Evolutionary conservation across 495 filamentous ascomycete genomes (phyloP).

Genomic region (Niebla homalea): DNA sequence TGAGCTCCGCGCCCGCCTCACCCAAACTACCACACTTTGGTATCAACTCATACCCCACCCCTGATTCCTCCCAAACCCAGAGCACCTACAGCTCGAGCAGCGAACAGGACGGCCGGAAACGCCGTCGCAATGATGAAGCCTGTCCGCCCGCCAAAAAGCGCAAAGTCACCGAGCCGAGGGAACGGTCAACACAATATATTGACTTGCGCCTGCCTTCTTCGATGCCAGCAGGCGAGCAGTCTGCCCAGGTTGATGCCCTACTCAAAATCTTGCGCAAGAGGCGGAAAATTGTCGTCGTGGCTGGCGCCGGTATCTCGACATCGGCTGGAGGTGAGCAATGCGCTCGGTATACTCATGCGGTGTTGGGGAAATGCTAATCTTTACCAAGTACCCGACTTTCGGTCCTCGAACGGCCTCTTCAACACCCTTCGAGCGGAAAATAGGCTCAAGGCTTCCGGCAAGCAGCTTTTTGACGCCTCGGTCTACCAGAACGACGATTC

Average conservation of each 20-base stretch:
- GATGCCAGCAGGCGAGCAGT: conserved; percentile 35
- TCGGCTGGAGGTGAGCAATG: conserved; percentile 76
- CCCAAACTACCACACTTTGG: conserved; percentile 43
- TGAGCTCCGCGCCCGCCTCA: conserved; percentile 43
- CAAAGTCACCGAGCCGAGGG: conserved; percentile 52
- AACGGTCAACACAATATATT: conserved; percentile 63
- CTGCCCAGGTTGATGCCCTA: conserved; percentile 50
- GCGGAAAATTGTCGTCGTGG: conserved; percentile 92
- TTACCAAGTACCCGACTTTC: conserved; percentile 83
- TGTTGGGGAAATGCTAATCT: conserved; percentile 37
- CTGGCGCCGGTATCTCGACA: conserved; percentile 91
- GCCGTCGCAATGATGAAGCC: conserved; percentile 34
- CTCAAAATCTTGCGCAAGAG: conserved; percentile 69
- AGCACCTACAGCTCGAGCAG: conserved; percentile 18
- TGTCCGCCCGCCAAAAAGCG: conserved; percentile 61
- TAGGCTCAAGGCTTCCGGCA: conserved; percentile 83
- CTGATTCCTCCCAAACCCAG: conserved; percentile 44
- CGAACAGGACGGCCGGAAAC: conserved; percentile 8
- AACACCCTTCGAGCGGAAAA: conserved; percentile 68
- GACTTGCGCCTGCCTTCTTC: conserved; percentile 43
- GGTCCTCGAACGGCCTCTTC: conserved; percentile 80
- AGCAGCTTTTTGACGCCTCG: conserved; percentile 92
- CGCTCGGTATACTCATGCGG: conserved; percentile 36
- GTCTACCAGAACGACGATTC: conserved; percentile 85
- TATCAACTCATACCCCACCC: conserved; percentile 31